Conservation (phyloP, 768 basidiomycete genomes). For the Mycena olivaceomarginata region DNA sequence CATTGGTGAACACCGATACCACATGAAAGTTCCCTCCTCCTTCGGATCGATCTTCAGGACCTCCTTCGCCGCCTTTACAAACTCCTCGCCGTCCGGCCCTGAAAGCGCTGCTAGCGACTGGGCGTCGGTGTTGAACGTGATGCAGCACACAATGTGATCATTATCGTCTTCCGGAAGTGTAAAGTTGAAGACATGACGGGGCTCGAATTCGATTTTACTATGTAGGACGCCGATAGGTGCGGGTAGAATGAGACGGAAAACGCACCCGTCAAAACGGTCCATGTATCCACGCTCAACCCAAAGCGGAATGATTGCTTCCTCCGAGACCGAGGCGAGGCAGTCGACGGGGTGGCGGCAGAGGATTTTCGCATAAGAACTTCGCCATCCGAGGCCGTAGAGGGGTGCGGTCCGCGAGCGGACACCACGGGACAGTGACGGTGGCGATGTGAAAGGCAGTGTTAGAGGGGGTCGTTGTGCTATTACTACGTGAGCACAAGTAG, state of each 20-base stretch:
- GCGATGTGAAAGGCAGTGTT: slow-evolving; percentile 1
- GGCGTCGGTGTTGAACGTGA: slow-evolving; percentile 17
- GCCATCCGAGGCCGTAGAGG: slow-evolving; percentile 18
- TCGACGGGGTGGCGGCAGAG: slow-evolving; percentile 9
- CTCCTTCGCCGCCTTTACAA: background rate
- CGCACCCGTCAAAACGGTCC: no score
- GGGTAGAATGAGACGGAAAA: background rate
- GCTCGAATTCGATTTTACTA: slow-evolving; percentile 2
- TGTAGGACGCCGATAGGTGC: background rate
- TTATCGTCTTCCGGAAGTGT: background rate
- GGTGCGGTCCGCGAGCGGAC: slow-evolving; percentile 10
- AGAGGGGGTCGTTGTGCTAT: background rate
- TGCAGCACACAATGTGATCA: background rate
- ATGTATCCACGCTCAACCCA: background rate
- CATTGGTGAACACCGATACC: no score
- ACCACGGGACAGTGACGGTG: slow-evolving; percentile 2
- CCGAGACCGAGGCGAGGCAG: slow-evolving; percentile 12
- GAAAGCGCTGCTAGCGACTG: background rate
- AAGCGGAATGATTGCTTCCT: background rate
- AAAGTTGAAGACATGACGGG: background rate
- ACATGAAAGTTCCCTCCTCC: no score
- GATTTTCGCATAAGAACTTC: background rate
- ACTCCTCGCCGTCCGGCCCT: slow-evolving; percentile 15
- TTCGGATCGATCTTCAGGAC: no score
- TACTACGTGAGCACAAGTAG: no score